phyloP scores from a whole-genome alignment of 306 rosid species.

The Pyrus communis region DNA sequence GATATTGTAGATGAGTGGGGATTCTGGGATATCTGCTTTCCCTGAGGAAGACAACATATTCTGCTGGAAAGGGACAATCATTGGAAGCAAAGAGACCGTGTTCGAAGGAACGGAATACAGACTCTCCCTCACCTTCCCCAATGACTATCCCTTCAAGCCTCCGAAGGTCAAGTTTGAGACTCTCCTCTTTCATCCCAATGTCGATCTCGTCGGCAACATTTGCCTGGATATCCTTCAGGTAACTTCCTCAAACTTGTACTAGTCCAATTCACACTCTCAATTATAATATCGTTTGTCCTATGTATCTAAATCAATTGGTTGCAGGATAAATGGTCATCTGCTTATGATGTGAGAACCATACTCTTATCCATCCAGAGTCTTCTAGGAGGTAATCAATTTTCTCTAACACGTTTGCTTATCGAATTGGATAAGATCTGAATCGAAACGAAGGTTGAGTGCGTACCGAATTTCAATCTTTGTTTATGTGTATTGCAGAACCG shows the following conservation, averaged over 20 bases:
- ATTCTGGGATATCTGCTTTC: slow-evolving; percentile 80
- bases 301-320: neutral
- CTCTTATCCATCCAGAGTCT: slow-evolving; percentile 76
- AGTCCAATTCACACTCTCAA: neutral
- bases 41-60: slow-evolving; percentile 95
- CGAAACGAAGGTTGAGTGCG: neutral
- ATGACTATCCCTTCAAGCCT: slow-evolving; percentile 88
- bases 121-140: slow-evolving; percentile 67
- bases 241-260: neutral
- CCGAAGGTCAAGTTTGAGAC: slow-evolving; percentile 94
- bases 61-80: slow-evolving; percentile 93
- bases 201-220: slow-evolving; percentile 72
- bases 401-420: neutral
- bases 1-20: slow-evolving; percentile 75
- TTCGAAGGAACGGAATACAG: slow-evolving; percentile 89
- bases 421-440: neutral
- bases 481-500: slow-evolving; percentile 46
- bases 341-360: slow-evolving; percentile 75
- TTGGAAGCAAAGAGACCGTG: slow-evolving; percentile 88
- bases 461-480: neutral
- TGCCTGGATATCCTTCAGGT: slow-evolving; percentile 99
- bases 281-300: neutral
- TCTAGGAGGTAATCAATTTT: slow-evolving; percentile 62
- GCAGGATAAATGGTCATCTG: slow-evolving; percentile 86
- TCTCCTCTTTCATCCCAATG: slow-evolving; percentile 83